phyloP scores from a whole-genome alignment of 2,329 filamentous ascomycete species.

The Daldinia sp. region DNA sequence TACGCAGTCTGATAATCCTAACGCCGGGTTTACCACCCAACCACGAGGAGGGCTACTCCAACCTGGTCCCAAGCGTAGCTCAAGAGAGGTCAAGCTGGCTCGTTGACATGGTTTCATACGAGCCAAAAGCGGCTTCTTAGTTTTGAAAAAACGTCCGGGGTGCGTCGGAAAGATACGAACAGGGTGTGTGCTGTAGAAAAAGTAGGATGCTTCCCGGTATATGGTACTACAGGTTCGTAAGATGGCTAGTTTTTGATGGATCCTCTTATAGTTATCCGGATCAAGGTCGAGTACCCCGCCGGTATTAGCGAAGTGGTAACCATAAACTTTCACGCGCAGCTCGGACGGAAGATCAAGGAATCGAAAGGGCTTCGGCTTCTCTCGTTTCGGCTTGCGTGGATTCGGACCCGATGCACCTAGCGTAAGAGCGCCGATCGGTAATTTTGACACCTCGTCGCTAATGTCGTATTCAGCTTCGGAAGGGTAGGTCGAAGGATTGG shows the following conservation, averaged over 20 bases:
- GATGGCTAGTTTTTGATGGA: slow-evolving; percentile 70
- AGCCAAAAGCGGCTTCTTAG: slow-evolving; percentile 77
- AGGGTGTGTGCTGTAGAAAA: slow-evolving; percentile 73
- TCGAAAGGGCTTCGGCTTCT: slow-evolving; percentile 64
- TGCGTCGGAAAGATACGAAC: slow-evolving; percentile 76
- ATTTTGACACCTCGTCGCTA: slow-evolving; percentile 56
- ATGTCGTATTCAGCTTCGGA: slow-evolving; percentile 56
- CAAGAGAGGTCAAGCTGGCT: slow-evolving; percentile 70
- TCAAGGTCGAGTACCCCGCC: slow-evolving; percentile 74
- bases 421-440: slow-evolving; percentile 60
- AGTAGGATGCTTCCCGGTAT: slow-evolving; percentile 72
- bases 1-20: slow-evolving; percentile 73
- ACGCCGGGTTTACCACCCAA: slow-evolving; percentile 74
- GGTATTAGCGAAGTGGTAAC: slow-evolving; percentile 67
- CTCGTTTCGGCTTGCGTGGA: slow-evolving; percentile 49
- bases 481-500: slow-evolving; percentile 54
- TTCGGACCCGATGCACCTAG: slow-evolving; percentile 53
- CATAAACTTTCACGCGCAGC: slow-evolving; percentile 76
- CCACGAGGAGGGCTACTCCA: slow-evolving; percentile 77
- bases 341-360: slow-evolving; percentile 78
- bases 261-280: slow-evolving; percentile 71
- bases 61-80: slow-evolving; percentile 78
- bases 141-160: slow-evolving; percentile 76
- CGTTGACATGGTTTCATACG: slow-evolving; percentile 73
- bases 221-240: slow-evolving; percentile 71